Evolutionary conservation across 805 yeast genomes (phyloP).

Genomic region (Starmerella vaccinii): DNA sequence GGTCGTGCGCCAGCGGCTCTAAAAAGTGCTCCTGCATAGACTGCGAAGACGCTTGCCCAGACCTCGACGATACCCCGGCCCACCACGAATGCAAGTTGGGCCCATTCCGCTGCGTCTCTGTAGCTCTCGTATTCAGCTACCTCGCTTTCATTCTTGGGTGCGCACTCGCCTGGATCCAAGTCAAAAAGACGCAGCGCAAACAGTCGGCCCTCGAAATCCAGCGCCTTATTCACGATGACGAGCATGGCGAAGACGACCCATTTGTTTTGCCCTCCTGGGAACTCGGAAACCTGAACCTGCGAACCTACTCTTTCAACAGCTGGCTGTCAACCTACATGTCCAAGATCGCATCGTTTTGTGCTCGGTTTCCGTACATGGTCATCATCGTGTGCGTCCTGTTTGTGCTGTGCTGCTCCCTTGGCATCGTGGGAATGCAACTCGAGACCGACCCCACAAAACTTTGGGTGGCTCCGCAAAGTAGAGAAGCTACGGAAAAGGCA

Average conservation of each 20-base stretch:
- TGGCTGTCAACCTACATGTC: slow-evolving; percentile 41
- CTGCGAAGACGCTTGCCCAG: slow-evolving; percentile 73
- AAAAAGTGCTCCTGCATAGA: slow-evolving; percentile 71
- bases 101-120: slow-evolving; percentile 61
- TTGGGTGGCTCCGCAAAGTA: slow-evolving; percentile 80
- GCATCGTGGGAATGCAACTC: slow-evolving; percentile 43
- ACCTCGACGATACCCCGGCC: slow-evolving; percentile 34
- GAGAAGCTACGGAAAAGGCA: slow-evolving; percentile 54
- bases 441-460: slow-evolving; percentile 73
- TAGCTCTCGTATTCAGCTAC: slow-evolving; percentile 44
- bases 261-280: slow-evolving; percentile 25
- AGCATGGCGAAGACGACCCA: slow-evolving; percentile 28
- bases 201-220: slow-evolving; percentile 20
- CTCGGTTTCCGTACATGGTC: slow-evolving; percentile 47
- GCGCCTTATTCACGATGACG: slow-evolving; percentile 38
- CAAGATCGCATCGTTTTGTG: slow-evolving; percentile 47
- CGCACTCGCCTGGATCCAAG: slow-evolving; percentile 9
- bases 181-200: slow-evolving; percentile 9
- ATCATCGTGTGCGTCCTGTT: slow-evolving; percentile 37
- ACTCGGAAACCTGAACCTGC: slow-evolving; percentile 17
- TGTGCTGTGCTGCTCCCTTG: slow-evolving; percentile 41
- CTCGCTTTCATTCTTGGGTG: slow-evolving; percentile 6
- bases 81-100: slow-evolving; percentile 47
- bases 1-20: slow-evolving; percentile 49
- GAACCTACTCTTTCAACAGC: slow-evolving; percentile 41